Evolutionary conservation across 2,329 filamentous ascomycete genomes (phyloP).

Genomic region (Trichophyton mentagrophytes): DNA sequence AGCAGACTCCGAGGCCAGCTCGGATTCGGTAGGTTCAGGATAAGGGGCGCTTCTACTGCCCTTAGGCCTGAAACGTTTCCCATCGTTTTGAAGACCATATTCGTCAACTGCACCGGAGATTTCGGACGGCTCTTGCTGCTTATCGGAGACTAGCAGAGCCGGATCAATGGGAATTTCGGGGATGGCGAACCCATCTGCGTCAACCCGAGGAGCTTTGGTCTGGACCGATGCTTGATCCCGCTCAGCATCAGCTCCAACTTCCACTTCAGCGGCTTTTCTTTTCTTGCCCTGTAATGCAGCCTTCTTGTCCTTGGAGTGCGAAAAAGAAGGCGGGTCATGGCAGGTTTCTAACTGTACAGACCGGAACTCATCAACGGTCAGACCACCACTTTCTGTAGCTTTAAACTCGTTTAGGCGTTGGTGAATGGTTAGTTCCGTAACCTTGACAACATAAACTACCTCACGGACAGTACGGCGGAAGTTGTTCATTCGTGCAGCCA

Average conservation of each 20-base stretch:
- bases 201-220: slow-evolving; percentile 32
- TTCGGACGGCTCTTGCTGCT: slow-evolving; percentile 4
- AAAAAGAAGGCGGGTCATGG: slow-evolving; percentile 75
- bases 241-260: slow-evolving; percentile 39
- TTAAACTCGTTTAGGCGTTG: slow-evolving; percentile 88
- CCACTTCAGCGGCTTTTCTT: slow-evolving; percentile 28
- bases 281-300: slow-evolving; percentile 35
- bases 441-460: slow-evolving; percentile 96
- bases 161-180: slow-evolving; percentile 40
- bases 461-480: slow-evolving; percentile 85
- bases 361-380: slow-evolving; percentile 77
- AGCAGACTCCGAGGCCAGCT: slow-evolving; percentile 45
- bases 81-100: neutral
- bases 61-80: slow-evolving; percentile 19
- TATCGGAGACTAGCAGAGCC: slow-evolving; percentile 19
- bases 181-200: slow-evolving; percentile 58
- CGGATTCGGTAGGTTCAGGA: slow-evolving; percentile 46
- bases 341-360: slow-evolving; percentile 46
- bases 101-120: neutral
- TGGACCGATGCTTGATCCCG: slow-evolving; percentile 9
- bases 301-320: slow-evolving; percentile 43
- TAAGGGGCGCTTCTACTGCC: slow-evolving; percentile 23
- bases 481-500: slow-evolving; percentile 96
- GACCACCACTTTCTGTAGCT: slow-evolving; percentile 64
- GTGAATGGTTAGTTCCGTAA: slow-evolving; percentile 84